Base-by-base conservation (phyloP, 495 filamentous ascomycete species). In the Xylaria bambusicola region DNA sequence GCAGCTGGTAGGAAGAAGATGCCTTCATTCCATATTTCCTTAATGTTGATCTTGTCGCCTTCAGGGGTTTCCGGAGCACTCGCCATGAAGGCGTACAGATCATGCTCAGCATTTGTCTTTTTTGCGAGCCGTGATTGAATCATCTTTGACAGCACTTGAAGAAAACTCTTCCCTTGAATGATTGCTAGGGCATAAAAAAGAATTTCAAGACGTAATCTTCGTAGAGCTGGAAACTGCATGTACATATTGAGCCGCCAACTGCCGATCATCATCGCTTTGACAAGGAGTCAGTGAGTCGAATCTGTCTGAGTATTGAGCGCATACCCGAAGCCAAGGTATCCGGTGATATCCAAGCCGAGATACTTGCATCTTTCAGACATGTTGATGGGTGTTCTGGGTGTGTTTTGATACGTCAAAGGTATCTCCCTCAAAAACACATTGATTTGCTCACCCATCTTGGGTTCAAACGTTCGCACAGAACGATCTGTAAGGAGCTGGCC, bases 71-170 rank as follows among this genome's bases (percentile, higher is more conserved):
- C 26, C 71, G 80, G 42, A 75, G 31, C 24, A 12, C 78, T 74
- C 6, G 74, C 77, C 41, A 76, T 76, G 61, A 72, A 63, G 0
- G 65, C 62, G 40, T 64, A 66, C 0, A 71, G 33, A 24, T 71
- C 68, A 1, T 29, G 15, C 8, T 61, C 56, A 2, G 54, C 60
- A n/a, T 70, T 2, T 12, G 45, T 64, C 1, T 52, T 60, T 46
- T 61, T 18, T 4, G 51, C 24, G 2, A 61, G 38, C 3, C 67
- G 67, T 1, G 50, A 31, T 4, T n/a, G 38, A 0, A 60, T 42
- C 56, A 63, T 63, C 15, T 20, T 42, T 29, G 6, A 15, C 4
- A 49, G 2, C 6, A 17, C n/a, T 6, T 18, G 20, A 5, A 35
- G 5, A 29, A 20, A 35, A 4, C 33, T 36, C 15, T 36, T 9